Percentiles rank a stretch among this genome's conserved stretches.
Evolutionary conservation across 2,329 filamentous ascomycete species (phyloP).

Genomic region (Sporothrix pseudoabietina): DNA sequence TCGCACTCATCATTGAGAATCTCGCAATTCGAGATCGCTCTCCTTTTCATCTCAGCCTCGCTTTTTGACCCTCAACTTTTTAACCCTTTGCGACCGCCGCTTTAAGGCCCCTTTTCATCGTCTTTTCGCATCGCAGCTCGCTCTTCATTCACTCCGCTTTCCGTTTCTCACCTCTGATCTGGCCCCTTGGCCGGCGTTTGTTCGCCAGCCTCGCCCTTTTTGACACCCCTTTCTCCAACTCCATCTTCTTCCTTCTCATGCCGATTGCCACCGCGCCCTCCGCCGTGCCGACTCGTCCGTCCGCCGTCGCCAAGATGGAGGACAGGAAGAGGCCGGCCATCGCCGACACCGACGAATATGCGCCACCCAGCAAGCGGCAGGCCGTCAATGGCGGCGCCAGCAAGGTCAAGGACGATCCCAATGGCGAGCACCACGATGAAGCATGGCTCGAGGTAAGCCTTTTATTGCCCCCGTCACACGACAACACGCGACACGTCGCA

Average conservation of each 20-base stretch:
- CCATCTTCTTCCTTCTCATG: slow-evolving; percentile 67
- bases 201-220: slow-evolving; percentile 21
- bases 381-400: slow-evolving; percentile 75
- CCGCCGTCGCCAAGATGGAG: slow-evolving; percentile 94
- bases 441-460: slow-evolving; percentile 65
- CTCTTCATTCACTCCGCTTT: neutral
- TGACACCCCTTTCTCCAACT: slow-evolving; percentile 36
- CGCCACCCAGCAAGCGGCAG: slow-evolving; percentile 89
- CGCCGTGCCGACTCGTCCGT: slow-evolving; percentile 68
- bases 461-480: slow-evolving; percentile 39
- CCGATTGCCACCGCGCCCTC: slow-evolving; percentile 76
- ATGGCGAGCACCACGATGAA: slow-evolving; percentile 60
- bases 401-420: slow-evolving; percentile 56
- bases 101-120: slow-evolving; percentile 3
- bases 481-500: slow-evolving; percentile 34
- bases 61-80: slow-evolving; percentile 33
- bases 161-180: neutral
- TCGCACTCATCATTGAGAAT: slow-evolving; percentile 28
- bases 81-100: slow-evolving; percentile 33
- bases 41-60: slow-evolving; percentile 40
- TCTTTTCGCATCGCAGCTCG: neutral
- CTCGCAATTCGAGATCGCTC: slow-evolving; percentile 17
- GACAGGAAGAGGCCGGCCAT: slow-evolving; percentile 95
- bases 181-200: slow-evolving; percentile 22
- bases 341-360: slow-evolving; percentile 76